These are phyloP conservation scores for Pyrus pyrifolia DNA, from an alignment of 306 rosid genomes.

Conservation along the genomic window DNA sequence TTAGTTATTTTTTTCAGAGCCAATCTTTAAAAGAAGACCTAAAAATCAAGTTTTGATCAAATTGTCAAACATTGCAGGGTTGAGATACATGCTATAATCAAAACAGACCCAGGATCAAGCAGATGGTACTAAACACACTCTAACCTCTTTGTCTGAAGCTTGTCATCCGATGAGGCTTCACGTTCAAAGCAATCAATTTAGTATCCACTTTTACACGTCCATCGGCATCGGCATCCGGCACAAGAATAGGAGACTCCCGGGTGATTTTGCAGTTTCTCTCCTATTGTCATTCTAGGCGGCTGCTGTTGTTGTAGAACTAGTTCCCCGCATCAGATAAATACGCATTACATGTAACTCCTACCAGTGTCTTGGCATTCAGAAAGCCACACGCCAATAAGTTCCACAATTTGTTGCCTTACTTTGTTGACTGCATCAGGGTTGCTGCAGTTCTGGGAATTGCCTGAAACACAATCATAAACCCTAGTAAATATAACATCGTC, in stretches of 20 bases:
- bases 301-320: slow-evolving; percentile 23
- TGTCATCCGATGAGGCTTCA: slow-evolving; percentile 83
- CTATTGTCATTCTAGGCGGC: slow-evolving; percentile 35
- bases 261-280: slow-evolving; percentile 63
- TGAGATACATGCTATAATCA: no score
- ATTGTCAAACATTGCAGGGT: no score
- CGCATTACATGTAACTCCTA: slow-evolving; percentile 20
- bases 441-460: slow-evolving; percentile 63
- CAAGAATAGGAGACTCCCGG: slow-evolving; percentile 34
- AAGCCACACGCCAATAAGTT: slow-evolving; percentile 71
- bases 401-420: slow-evolving; percentile 70
- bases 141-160: slow-evolving; percentile 74
- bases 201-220: slow-evolving; percentile 57
- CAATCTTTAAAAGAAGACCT: no score
- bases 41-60: no score
- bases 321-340: no score
- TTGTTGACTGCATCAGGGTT: slow-evolving; percentile 71
- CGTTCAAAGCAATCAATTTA: slow-evolving; percentile 82
- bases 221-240: slow-evolving; percentile 44
- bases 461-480: slow-evolving; percentile 30
- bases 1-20: no score
- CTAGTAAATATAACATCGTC: slow-evolving; percentile 5
- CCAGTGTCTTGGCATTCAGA: slow-evolving; percentile 44
- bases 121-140: no score
- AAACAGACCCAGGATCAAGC: no score